phyloP scores from a whole-genome alignment of 73 alveolate species.

The Stentor roeselii region DNA sequence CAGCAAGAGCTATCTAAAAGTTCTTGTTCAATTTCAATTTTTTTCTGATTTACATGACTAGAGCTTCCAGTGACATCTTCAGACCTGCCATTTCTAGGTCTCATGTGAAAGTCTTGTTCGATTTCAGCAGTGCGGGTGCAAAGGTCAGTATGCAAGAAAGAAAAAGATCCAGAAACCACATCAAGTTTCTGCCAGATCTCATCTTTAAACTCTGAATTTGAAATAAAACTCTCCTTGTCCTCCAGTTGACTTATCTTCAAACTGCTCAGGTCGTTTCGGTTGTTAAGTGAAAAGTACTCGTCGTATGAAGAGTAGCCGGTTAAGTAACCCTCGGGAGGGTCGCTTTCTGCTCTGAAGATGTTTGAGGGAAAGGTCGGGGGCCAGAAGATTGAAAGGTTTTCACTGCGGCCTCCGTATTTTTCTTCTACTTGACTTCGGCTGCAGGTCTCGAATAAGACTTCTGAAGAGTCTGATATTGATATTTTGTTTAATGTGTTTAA shows the following conservation, averaged over 20 bases:
- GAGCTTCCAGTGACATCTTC: not conserved
- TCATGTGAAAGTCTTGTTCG: not conserved
- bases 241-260: not conserved
- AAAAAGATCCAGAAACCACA: not conserved
- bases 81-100: not conserved
- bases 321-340: not conserved
- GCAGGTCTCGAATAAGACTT: constrained; percentile 14
- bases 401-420: constrained; percentile 36
- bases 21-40: not conserved
- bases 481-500: not conserved
- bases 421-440: constrained; percentile 27
- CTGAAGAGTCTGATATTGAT: not conserved
- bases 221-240: not conserved
- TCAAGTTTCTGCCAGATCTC: constrained; percentile 13
- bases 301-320: not conserved
- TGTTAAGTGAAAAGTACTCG: not conserved
- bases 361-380: constrained; percentile 28
- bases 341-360: not conserved
- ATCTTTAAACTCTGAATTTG: not conserved
- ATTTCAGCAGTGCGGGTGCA: not conserved
- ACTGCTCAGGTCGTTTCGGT: not conserved
- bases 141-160: not conserved
- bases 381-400: constrained; percentile 30
- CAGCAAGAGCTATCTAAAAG: not conserved
- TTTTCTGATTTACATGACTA: not conserved